phyloP scores from a whole-genome alignment of 2,329 filamentous ascomycete species.

The Colletotrichum musae region DNA sequence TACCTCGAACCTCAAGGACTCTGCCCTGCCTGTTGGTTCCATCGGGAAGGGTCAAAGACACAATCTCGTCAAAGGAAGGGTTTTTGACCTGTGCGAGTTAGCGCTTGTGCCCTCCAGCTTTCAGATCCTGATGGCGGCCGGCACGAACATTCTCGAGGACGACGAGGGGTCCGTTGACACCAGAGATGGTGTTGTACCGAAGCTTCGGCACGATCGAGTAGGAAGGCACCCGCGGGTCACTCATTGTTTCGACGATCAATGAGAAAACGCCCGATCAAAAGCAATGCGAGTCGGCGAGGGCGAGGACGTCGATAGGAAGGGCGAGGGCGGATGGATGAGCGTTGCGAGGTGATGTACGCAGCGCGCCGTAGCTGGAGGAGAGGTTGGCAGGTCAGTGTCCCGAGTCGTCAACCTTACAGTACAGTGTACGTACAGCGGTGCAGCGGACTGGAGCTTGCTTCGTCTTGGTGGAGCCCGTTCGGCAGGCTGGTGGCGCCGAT shows the following conservation, averaged over 20 bases:
- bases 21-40: constrained; percentile 94
- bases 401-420: constrained; percentile 10
- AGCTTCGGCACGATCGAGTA: constrained; percentile 75
- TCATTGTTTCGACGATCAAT: constrained; percentile 56
- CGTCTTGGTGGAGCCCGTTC: constrained; percentile 52
- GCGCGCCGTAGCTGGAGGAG: constrained; percentile 46
- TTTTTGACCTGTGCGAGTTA: constrained; percentile 86
- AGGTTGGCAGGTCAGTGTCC: constrained; percentile 51
- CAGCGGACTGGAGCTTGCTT: constrained; percentile 56
- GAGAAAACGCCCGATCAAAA: constrained; percentile 39
- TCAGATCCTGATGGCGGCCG: constrained; percentile 27
- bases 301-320: constrained; percentile 35
- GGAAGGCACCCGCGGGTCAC: constrained; percentile 71
- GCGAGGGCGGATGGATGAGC: constrained; percentile 35
- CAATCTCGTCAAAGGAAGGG: constrained; percentile 97
- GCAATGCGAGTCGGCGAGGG: constrained; percentile 39
- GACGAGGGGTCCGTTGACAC: constrained; percentile 97
- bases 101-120: neutral
- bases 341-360: constrained; percentile 32
- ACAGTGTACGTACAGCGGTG: constrained; percentile 12
- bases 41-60: constrained; percentile 95
- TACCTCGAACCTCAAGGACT: constrained; percentile 97
- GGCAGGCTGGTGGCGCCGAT: constrained; percentile 41
- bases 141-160: constrained; percentile 91
- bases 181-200: constrained; percentile 98